A percentile compares a stretch with the other conserved stretches of the same genome.
Conservation (phyloP, 2,329 filamentous ascomycete genomes). For the Plenodomus tracheiphilus region DNA sequence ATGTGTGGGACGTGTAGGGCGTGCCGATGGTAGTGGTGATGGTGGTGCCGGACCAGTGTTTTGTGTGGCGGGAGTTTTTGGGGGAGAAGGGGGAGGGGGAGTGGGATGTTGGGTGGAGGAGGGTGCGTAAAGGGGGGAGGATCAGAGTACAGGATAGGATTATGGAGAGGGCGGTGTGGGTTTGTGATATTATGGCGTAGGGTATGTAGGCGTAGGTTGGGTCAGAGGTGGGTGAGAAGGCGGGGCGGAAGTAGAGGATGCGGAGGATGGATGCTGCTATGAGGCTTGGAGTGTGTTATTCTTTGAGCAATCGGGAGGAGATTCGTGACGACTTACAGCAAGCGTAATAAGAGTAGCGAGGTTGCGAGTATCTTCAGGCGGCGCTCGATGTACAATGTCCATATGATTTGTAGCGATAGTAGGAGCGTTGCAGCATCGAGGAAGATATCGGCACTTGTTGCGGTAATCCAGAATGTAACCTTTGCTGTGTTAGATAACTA, state of each 20-base stretch:
- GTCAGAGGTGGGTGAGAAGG: conserved; percentile 10
- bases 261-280: conserved; percentile 25
- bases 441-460: conserved; percentile 19
- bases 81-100: not conserved
- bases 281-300: conserved; percentile 16
- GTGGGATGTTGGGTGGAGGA: conserved; percentile 11
- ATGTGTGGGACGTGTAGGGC: conserved; percentile 17
- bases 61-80: conserved; percentile 9
- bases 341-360: conserved; percentile 22
- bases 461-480: conserved; percentile 26
- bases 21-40: conserved; percentile 22
- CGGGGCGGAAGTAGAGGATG: conserved; percentile 21
- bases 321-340: conserved; percentile 19
- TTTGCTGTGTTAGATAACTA: not conserved
- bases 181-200: conserved; percentile 27
- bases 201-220: conserved; percentile 23
- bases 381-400: conserved; percentile 16
- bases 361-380: conserved; percentile 19
- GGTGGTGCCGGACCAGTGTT: conserved; percentile 26
- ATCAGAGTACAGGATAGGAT: conserved; percentile 26
- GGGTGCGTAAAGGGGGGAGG: conserved; percentile 18
- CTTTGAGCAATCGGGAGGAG: not conserved
- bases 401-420: conserved; percentile 21
- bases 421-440: conserved; percentile 22
- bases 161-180: conserved; percentile 25